phyloP scores from a whole-genome alignment of 2,329 filamentous ascomycete genomes.

The Calonectria hawksworthii region DNA sequence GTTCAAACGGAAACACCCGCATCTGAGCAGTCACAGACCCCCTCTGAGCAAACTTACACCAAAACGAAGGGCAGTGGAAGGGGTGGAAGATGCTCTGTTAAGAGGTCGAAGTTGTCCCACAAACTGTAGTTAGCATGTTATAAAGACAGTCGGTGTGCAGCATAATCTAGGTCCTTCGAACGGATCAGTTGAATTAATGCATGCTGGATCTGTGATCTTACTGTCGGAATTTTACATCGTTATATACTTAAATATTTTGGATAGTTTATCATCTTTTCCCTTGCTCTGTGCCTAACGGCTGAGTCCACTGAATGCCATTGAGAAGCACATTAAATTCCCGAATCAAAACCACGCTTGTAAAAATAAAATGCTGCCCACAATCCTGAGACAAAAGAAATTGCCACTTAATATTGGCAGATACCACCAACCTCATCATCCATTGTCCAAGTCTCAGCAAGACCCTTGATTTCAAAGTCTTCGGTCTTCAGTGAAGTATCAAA shows the following conservation, averaged over 20 bases:
- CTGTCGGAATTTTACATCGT: constrained; percentile 35
- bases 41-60: constrained; percentile 4
- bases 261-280: constrained; percentile 26
- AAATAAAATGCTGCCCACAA: neutral
- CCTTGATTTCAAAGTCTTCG: constrained; percentile 67
- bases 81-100: constrained; percentile 29
- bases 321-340: neutral
- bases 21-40: constrained; percentile 12
- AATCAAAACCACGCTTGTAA: neutral
- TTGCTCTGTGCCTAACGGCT: neutral
- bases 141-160: neutral
- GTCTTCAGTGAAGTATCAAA: constrained; percentile 56
- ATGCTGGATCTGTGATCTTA: constrained; percentile 30
- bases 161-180: neutral
- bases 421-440: constrained; percentile 84
- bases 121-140: constrained; percentile 9
- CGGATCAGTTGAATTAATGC: constrained; percentile 28
- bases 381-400: neutral
- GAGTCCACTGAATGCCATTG: neutral
- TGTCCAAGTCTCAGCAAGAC: constrained; percentile 89
- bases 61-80: constrained; percentile 29
- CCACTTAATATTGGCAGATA: constrained; percentile 62
- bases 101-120: neutral
- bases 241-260: constrained; percentile 33
- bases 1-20: constrained; percentile 24